Evolutionary conservation across 2,329 filamentous ascomycete genomes (phyloP).

Genomic region (Dothistroma septosporum): DNA sequence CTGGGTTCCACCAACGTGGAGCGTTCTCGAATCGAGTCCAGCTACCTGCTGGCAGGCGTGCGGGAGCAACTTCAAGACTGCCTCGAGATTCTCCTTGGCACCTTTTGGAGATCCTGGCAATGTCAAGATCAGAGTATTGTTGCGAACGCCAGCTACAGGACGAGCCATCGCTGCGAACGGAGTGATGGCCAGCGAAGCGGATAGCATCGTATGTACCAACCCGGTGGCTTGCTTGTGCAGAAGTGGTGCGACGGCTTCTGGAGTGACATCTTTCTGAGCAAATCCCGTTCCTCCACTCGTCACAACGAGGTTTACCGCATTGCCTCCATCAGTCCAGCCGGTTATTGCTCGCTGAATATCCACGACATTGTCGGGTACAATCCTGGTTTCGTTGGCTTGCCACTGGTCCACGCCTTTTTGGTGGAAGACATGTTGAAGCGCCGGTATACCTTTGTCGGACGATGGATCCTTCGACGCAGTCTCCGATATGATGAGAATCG

Average conservation of each 20-base stretch:
- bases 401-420: conserved; percentile 66
- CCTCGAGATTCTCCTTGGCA: conserved; percentile 86
- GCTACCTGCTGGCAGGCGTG: conserved; percentile 91
- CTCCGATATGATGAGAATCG: conserved; percentile 83
- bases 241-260: conserved; percentile 79
- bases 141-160: conserved; percentile 81
- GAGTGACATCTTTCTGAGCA: conserved; percentile 76
- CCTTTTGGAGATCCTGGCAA: conserved; percentile 93
- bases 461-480: conserved; percentile 77
- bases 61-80: conserved; percentile 82
- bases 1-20: conserved; percentile 77
- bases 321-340: conserved; percentile 64
- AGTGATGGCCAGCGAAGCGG: conserved; percentile 77
- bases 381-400: conserved; percentile 63
- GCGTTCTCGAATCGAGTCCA: conserved; percentile 70
- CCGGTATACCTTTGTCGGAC: conserved; percentile 67
- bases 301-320: conserved; percentile 67
- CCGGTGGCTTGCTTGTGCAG: conserved; percentile 84
- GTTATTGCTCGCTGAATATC: conserved; percentile 72
- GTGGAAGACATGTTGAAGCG: conserved; percentile 65
- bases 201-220: conserved; percentile 90
- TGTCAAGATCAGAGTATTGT: conserved; percentile 78
- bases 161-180: conserved; percentile 97
- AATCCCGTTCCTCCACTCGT: conserved; percentile 95
- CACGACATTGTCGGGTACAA: conserved; percentile 71